Conservation (phyloP, 768 basidiomycete genomes). For the Podaxis carcinomalis region DNA sequence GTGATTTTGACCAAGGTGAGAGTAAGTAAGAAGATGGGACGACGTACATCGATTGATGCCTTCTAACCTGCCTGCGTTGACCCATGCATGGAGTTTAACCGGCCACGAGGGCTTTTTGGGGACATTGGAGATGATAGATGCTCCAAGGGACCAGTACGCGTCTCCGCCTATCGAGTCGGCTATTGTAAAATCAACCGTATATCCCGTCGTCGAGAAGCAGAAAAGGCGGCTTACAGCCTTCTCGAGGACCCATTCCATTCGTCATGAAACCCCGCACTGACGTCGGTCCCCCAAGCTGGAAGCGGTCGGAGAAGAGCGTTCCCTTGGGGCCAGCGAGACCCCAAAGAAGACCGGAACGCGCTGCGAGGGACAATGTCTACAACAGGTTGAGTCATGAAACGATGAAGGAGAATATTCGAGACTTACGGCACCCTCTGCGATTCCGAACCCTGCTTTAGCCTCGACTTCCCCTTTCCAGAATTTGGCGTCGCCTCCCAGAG, state of each 20-base stretch:
- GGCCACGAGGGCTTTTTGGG: conserved; percentile 75
- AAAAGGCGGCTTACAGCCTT: conserved; percentile 47
- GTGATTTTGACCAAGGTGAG: background rate
- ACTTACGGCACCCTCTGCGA: conserved; percentile 59
- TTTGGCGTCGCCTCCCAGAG: conserved; percentile 69
- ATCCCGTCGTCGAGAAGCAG: background rate
- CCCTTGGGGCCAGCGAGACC: conserved; percentile 40
- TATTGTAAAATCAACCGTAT: conserved; percentile 22
- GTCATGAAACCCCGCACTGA: conserved; percentile 69
- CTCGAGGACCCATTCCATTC: conserved; percentile 75
- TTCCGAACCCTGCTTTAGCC: conserved; percentile 53
- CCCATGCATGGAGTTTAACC: conserved; percentile 71
- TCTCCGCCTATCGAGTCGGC: conserved; percentile 88
- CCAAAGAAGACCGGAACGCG: conserved; percentile 67
- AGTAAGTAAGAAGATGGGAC: background rate
- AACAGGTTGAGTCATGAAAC: background rate
- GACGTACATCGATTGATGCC: conserved; percentile 50
- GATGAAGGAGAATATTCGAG: background rate
- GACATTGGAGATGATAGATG: conserved; percentile 71
- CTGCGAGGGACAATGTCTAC: conserved; percentile 73
- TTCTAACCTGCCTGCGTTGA: conserved; percentile 79
- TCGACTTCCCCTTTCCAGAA: conserved; percentile 75
- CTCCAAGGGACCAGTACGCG: conserved; percentile 72
- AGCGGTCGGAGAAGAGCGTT: conserved; percentile 75
- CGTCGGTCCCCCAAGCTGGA: conserved; percentile 90